phyloP scores from a whole-genome alignment of 2,329 filamentous ascomycete species.

The Venturia pyrina region DNA sequence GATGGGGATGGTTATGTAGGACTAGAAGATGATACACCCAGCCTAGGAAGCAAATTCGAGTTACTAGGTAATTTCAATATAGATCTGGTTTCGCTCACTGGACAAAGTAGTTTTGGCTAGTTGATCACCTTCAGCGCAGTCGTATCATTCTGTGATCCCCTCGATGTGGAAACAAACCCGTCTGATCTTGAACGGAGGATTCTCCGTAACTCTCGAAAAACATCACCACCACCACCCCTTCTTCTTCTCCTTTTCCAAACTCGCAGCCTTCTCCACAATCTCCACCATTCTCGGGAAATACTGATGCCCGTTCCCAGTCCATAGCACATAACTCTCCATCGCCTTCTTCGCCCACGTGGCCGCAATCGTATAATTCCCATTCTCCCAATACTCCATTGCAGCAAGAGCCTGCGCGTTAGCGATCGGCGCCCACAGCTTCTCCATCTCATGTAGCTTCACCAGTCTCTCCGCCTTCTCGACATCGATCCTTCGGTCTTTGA shows the following conservation, averaged over 20 bases:
- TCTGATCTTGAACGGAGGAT: too few relatives aligned
- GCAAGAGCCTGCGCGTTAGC: constrained; percentile 30
- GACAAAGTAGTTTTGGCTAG: too few relatives aligned
- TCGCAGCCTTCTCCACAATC: constrained; percentile 1
- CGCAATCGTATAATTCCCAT: constrained; percentile 24
- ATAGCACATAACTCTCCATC: background rate
- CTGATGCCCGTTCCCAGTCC: constrained; percentile 1
- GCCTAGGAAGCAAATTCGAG: too few relatives aligned
- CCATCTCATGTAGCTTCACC: constrained; percentile 27
- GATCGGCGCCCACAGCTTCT: constrained; percentile 23
- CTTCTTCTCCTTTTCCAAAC: background rate
- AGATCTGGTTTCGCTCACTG: too few relatives aligned
- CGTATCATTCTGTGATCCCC: too few relatives aligned
- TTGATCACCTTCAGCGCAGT: too few relatives aligned
- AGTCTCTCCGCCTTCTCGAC: constrained; percentile 29
- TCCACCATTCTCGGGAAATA: background rate
- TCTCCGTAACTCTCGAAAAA: too few relatives aligned
- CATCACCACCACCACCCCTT: background rate
- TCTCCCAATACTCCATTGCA: constrained; percentile 30
- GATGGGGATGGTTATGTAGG: background rate
- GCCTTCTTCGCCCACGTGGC: constrained; percentile 21
- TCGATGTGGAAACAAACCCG: too few relatives aligned
- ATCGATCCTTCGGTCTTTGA: background rate
- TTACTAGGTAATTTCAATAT: too few relatives aligned
- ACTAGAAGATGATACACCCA: background rate